A percentile compares a stretch with the other conserved stretches of the same genome.
phyloP scores from a whole-genome alignment of 1,139 yeast species.

The Pichia sp. region DNA sequence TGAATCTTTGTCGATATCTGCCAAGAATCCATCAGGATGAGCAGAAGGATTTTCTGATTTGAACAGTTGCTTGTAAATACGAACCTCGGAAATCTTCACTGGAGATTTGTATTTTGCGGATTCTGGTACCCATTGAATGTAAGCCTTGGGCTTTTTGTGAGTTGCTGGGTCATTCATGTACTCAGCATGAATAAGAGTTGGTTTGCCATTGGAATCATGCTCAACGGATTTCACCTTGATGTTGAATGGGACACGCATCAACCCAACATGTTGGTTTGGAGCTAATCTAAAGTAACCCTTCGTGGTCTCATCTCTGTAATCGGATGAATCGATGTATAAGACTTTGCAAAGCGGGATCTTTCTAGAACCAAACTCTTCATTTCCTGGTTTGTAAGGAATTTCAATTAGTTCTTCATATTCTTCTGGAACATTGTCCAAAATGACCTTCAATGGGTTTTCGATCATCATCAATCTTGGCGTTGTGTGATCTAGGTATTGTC shows the following conservation, averaged over 20 bases:
- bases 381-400: slow-evolving; percentile 89
- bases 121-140: slow-evolving; percentile 93
- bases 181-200: slow-evolving; percentile 69
- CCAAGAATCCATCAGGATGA: slow-evolving; percentile 82
- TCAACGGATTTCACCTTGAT: slow-evolving; percentile 69
- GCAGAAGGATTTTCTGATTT: slow-evolving; percentile 87
- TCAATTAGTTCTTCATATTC: slow-evolving; percentile 65
- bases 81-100: slow-evolving; percentile 63
- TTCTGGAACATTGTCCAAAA: slow-evolving; percentile 77
- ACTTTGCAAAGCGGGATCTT: slow-evolving; percentile 70
- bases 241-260: slow-evolving; percentile 85
- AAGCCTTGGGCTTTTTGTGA: slow-evolving; percentile 81
- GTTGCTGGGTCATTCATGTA: slow-evolving; percentile 63
- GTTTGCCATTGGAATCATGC: slow-evolving; percentile 57
- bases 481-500: slow-evolving; percentile 81
- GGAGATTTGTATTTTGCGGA: slow-evolving; percentile 59
- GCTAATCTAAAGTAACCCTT: slow-evolving; percentile 83
- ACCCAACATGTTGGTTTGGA: slow-evolving; percentile 94
- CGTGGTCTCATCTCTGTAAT: slow-evolving; percentile 67
- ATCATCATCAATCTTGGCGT: slow-evolving; percentile 96
- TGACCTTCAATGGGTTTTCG: slow-evolving; percentile 78
- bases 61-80: slow-evolving; percentile 86
- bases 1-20: slow-evolving; percentile 76
- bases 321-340: slow-evolving; percentile 80
- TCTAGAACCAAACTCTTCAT: slow-evolving; percentile 68